Conservation (phyloP, 106 monocot genomes). For the Dioscorea alata region DNA sequence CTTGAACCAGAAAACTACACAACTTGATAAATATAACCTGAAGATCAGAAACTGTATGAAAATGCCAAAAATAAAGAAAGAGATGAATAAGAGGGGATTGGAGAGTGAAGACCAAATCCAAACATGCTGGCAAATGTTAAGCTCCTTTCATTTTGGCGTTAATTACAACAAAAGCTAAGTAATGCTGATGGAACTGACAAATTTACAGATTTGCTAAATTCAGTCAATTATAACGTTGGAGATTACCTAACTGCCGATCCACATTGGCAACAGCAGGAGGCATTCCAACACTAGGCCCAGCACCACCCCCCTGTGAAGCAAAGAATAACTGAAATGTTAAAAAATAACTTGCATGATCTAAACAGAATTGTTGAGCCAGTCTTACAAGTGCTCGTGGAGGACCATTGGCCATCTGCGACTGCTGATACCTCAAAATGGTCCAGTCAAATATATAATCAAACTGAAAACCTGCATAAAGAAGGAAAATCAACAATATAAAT, state of each 20-base stretch:
- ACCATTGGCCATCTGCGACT: constrained; percentile 9
- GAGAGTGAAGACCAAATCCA: too few species aligned
- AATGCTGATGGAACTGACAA: too few species aligned
- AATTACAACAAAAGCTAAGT: too few species aligned
- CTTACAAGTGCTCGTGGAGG: constrained; percentile 19
- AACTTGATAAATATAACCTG: too few species aligned
- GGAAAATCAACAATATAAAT: background rate
- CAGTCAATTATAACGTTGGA: too few species aligned
- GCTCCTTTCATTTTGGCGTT: too few species aligned
- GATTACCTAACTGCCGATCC: constrained; percentile 21
- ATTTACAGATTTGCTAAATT: too few species aligned
- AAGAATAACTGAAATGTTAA: background rate
- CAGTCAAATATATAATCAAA: constrained; percentile 3
- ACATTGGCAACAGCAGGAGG: constrained; percentile 9
- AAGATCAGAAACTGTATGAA: too few species aligned
- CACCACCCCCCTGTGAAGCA: background rate
- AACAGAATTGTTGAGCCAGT: background rate
- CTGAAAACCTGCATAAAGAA: constrained; percentile 2
- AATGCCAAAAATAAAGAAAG: too few species aligned
- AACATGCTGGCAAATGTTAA: too few species aligned
- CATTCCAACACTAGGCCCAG: constrained; percentile 33
- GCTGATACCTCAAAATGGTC: constrained; percentile 6
- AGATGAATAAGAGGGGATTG: too few species aligned
- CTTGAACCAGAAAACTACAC: background rate
- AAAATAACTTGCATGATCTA: background rate